These are phyloP conservation scores for Tagetes erecta DNA, from an alignment of 129 eudicot genomes.

Conservation along the genomic window DNA sequence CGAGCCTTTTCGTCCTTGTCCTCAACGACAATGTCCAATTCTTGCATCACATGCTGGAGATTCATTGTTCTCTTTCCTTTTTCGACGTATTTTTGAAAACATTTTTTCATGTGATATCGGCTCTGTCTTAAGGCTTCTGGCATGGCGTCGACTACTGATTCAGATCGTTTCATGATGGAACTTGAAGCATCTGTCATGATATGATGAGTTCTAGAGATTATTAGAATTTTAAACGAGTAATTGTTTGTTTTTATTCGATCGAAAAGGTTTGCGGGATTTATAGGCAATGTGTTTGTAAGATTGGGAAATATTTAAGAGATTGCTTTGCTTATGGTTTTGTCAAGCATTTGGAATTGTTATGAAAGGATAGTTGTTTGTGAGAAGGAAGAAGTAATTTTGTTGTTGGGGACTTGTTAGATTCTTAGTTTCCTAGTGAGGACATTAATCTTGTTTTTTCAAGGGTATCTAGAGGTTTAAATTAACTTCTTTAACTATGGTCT, in stretches of 20 bases:
- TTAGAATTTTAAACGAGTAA: slow-evolving; percentile 1
- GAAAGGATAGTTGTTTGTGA: slow-evolving; percentile 22
- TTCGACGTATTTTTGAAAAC: slow-evolving; percentile 67
- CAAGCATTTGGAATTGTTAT: slow-evolving; percentile 32
- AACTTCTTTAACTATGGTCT: not conserved
- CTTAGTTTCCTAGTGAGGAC: slow-evolving; percentile 30
- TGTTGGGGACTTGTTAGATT: slow-evolving; percentile 29
- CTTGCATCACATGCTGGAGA: slow-evolving; percentile 70
- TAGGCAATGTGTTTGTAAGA: slow-evolving; percentile 20
- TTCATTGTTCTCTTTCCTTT: slow-evolving; percentile 84
- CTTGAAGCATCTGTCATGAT: slow-evolving; percentile 56
- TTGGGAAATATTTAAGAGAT: slow-evolving; percentile 13
- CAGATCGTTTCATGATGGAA: slow-evolving; percentile 62
- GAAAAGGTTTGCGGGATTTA: slow-evolving; percentile 34
- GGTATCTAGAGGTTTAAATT: not conserved
- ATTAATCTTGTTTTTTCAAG: slow-evolving; percentile 11
- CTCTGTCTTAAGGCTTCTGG: slow-evolving; percentile 96
- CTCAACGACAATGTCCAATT: slow-evolving; percentile 70
- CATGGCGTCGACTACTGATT: slow-evolving; percentile 72
- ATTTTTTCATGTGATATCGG: slow-evolving; percentile 91
- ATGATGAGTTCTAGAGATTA: slow-evolving; percentile 28
- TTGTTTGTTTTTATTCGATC: not conserved
- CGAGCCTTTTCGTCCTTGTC: slow-evolving; percentile 67
- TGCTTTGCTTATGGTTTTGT: slow-evolving; percentile 46
- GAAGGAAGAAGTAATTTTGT: slow-evolving; percentile 39